Conservation (phyloP, 805 yeast species). For the Candida suzukii region DNA sequence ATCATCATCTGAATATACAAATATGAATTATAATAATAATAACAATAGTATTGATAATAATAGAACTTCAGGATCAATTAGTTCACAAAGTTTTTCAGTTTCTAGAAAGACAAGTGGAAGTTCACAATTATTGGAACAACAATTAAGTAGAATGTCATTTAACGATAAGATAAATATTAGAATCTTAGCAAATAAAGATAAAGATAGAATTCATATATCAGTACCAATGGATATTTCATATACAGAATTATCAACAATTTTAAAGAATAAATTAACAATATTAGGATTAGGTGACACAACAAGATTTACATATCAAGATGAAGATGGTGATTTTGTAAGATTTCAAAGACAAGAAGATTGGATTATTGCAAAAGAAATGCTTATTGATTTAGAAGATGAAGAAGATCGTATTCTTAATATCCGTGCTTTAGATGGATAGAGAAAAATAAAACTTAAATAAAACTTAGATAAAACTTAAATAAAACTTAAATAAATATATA, state of each 20-base stretch:
- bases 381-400: conserved; percentile 40
- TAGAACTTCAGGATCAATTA: conserved; percentile 1
- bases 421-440: neutral
- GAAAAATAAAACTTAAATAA: too few relatives aligned
- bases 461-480: too few relatives aligned
- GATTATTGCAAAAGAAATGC: conserved; percentile 72
- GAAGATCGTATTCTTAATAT: conserved; percentile 28
- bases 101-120: neutral
- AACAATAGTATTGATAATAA: neutral
- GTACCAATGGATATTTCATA: conserved; percentile 33
- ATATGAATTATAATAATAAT: neutral
- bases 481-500: too few relatives aligned
- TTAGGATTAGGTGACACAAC: conserved; percentile 47
- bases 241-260: conserved; percentile 30
- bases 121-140: neutral
- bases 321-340: conserved; percentile 89
- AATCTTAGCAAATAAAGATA: conserved; percentile 33
- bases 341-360: conserved; percentile 86
- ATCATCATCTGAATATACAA: too few relatives aligned
- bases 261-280: conserved; percentile 45
- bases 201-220: conserved; percentile 59
- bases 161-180: conserved; percentile 18
- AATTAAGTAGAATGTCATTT: neutral
- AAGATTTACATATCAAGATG: conserved; percentile 79
- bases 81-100: neutral